These are phyloP conservation scores for Vinca minor DNA, from an alignment of 257 asterid species.

Conservation along the genomic window DNA sequence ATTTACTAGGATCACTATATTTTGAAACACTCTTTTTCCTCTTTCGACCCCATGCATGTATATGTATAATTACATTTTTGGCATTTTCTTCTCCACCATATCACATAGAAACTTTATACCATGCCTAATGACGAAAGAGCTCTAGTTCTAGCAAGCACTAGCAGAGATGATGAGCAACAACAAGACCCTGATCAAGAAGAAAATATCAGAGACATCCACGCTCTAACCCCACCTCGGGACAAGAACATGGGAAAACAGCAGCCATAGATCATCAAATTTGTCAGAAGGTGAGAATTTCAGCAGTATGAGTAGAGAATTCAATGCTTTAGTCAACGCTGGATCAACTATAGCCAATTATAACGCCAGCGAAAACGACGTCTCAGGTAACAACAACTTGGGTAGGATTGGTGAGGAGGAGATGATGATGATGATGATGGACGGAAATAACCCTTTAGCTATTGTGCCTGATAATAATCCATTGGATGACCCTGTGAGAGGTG, in stretches of 20 bases:
- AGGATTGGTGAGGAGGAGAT: slow-evolving; percentile 47
- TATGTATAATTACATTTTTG: neutral
- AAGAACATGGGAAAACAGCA: slow-evolving; percentile 39
- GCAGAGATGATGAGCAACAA: slow-evolving; percentile 13
- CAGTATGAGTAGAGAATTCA: slow-evolving; percentile 73
- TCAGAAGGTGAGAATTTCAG: slow-evolving; percentile 53
- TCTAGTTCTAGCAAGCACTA: slow-evolving; percentile 17
- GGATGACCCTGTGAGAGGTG: slow-evolving; percentile 29
- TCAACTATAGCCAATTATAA: slow-evolving; percentile 31
- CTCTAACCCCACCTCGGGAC: slow-evolving; percentile 60
- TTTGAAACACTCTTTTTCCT: too few relatives aligned
- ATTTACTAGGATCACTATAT: too few relatives aligned
- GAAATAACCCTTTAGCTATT: slow-evolving; percentile 66
- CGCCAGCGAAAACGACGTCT: slow-evolving; percentile 22
- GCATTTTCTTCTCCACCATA: slow-evolving; percentile 3
- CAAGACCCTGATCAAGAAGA: slow-evolving; percentile 31
- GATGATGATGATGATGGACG: too few relatives aligned
- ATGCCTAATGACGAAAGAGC: slow-evolving; percentile 51
- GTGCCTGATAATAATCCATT: slow-evolving; percentile 41
- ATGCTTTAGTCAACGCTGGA: slow-evolving; percentile 66
- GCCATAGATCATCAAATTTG: slow-evolving; percentile 42
- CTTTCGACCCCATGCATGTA: too few relatives aligned
- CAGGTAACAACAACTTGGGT: slow-evolving; percentile 25
- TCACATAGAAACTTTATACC: neutral
- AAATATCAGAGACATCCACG: slow-evolving; percentile 63